phyloP scores from a whole-genome alignment of 208 protist genomes.

The Trypanosoma mega region DNA sequence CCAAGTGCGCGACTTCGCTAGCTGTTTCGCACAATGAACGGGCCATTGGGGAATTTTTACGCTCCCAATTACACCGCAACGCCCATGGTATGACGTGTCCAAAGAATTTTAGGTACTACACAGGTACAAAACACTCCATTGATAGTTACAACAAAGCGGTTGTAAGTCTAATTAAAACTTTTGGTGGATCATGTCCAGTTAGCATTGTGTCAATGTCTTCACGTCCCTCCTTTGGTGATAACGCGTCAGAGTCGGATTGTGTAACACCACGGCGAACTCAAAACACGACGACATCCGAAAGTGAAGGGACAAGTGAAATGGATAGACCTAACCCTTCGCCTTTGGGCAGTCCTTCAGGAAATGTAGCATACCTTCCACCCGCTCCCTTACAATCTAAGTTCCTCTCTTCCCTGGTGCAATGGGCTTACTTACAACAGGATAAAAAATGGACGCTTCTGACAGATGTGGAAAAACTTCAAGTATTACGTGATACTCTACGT shows the following conservation, averaged over 20 bases:
- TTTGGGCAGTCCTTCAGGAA: background rate
- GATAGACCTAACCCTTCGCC: too few relatives aligned
- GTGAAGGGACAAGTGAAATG: background rate
- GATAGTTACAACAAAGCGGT: slow-evolving; percentile 46
- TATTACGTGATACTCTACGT: slow-evolving; percentile 49
- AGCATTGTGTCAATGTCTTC: background rate
- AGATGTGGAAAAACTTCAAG: slow-evolving; percentile 35
- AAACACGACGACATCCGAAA: background rate
- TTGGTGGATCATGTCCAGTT: slow-evolving; percentile 13
- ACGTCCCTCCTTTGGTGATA: background rate
- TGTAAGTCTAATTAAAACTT: slow-evolving; percentile 34
- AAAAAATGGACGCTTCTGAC: background rate
- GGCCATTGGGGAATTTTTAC: slow-evolving; percentile 40
- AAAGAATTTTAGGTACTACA: slow-evolving; percentile 43
- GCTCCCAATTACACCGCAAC: slow-evolving; percentile 42
- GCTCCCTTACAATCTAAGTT: background rate
- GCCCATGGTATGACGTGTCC: slow-evolving; percentile 50
- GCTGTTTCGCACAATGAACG: slow-evolving; percentile 19
- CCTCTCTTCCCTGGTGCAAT: slow-evolving; percentile 21
- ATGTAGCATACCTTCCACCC: background rate
- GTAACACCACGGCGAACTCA: background rate
- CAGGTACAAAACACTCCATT: slow-evolving; percentile 43
- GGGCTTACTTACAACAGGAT: slow-evolving; percentile 2
- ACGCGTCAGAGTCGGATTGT: background rate
- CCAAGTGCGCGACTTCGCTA: slow-evolving; percentile 32